A percentile compares a stretch with the other conserved stretches of the same genome.
These are phyloP conservation scores for Tolypocladium inflatum DNA, from an alignment of 2,329 filamentous ascomycete species.

Conservation along the genomic window DNA sequence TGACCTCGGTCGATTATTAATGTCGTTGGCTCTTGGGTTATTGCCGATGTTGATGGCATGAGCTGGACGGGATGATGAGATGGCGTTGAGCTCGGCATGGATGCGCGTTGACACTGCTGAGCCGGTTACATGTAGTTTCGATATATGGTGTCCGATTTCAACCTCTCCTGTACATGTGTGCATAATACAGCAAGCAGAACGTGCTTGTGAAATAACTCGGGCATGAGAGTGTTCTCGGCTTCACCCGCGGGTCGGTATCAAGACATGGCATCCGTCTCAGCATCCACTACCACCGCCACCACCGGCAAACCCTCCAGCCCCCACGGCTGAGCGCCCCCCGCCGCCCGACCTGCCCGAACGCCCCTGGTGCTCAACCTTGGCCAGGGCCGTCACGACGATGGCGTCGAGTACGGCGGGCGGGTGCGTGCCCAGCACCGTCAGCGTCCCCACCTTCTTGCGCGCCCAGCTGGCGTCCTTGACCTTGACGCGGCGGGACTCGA, in stretches of 20 bases:
- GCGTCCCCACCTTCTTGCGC: neutral
- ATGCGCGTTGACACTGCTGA: neutral
- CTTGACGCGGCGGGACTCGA: neutral
- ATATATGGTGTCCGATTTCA: neutral
- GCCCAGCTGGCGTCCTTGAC: neutral
- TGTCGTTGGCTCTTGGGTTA: no score
- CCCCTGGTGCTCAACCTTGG: neutral
- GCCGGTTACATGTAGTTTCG: neutral
- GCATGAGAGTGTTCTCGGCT: neutral
- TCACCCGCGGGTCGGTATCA: neutral
- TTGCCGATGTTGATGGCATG: neutral
- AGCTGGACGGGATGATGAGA: neutral
- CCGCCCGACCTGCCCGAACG: neutral
- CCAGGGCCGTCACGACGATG: neutral
- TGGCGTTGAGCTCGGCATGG: neutral
- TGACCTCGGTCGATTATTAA: no score
- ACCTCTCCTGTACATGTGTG: neutral
- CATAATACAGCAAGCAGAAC: neutral
- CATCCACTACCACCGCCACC: no score
- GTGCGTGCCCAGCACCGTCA: neutral
- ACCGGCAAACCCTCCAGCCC: no score
- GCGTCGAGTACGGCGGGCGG: neutral
- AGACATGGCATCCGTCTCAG: no score
- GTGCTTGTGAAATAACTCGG: neutral
- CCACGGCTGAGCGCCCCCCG: no score